Evolutionary conservation across 2,329 filamentous ascomycete species (phyloP), one percentile per base, ranked within the genome.

Genomic region (Thermothelomyces thermophilus): DNA sequence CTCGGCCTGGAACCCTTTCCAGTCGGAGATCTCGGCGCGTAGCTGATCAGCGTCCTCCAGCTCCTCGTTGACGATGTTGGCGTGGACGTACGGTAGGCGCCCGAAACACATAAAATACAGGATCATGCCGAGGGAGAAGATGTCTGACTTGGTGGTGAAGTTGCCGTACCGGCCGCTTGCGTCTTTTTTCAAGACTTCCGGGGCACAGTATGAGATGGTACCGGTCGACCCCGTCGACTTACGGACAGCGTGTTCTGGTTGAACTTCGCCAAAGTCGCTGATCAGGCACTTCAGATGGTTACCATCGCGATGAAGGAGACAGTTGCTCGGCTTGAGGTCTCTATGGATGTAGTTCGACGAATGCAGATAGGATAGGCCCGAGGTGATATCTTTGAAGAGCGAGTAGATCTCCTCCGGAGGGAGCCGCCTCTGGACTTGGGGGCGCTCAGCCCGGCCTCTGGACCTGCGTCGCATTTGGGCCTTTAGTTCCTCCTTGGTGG

Each of bases 61-160:
- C 63, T 97, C 91, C 66, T 97, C 91, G 52, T 95, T 82, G 19
- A 94, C 75, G 3, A 84, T 77, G 63, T 97, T 91, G 46, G 90
- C 88, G 59, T 85, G 87, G 20, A 71, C 75, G 63, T 97, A 98
- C 0, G 93, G 93, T 10, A 98, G 75, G 41, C 84, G 79, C 1
- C 86, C 88, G 64, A 98, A 98, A 65, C 93, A 98, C 76, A 98
- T 86, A 63, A 98, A 98, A 66, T 97, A 95, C 3, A 98, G 76
- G 49, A 97, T 97, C 91, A 98, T 96, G 42, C 93, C 93, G 0
- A 98, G 73, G 1, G 90, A 96, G 67, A 98, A 98, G n/a, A 98
- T 86, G 63, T 98, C 93, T 0, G 90, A 96, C 64, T 97, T 98
- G 22, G 88, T 90, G 0, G 90, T 95, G 62, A 98, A 98, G 63